phyloP scores from a whole-genome alignment of 163 green algal species.

The Trebouxia gelatinosa region DNA sequence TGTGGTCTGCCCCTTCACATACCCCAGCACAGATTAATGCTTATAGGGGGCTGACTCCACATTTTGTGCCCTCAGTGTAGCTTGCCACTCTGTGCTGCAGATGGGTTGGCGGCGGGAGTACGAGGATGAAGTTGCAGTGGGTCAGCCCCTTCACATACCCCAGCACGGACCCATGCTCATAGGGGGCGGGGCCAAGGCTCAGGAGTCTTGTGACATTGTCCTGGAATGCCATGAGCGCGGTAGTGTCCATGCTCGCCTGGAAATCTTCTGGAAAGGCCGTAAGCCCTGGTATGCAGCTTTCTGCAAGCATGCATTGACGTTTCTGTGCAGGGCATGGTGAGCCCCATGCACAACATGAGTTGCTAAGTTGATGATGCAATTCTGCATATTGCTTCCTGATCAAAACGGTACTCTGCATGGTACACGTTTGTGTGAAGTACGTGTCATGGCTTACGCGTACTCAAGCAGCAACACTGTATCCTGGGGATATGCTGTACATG shows the following conservation, averaged over 20 bases:
- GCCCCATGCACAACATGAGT: not conserved
- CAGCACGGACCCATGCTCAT: slow-evolving; percentile 1
- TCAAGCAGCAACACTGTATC: not conserved
- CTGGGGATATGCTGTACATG: too few species aligned
- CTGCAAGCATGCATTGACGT: not conserved
- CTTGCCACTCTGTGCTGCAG: too few species aligned
- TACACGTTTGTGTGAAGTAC: not conserved
- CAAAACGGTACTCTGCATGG: not conserved
- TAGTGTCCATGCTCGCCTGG: not conserved
- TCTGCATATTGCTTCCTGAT: not conserved
- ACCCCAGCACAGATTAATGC: not conserved
- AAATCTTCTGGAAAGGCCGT: slow-evolving; percentile 1
- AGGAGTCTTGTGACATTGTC: not conserved
- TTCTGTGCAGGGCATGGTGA: not conserved
- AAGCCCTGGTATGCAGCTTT: not conserved
- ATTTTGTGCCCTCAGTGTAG: too few species aligned
- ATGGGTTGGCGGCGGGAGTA: too few species aligned
- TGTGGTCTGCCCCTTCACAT: not conserved
- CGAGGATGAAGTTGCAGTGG: too few species aligned
- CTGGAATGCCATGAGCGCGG: not conserved
- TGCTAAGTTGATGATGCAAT: not conserved
- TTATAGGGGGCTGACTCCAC: not conserved
- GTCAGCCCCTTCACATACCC: slow-evolving; percentile 2
- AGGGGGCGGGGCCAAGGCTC: not conserved
- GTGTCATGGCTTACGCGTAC: not conserved